Base-by-base conservation (phyloP, 2,329 filamentous ascomycete genomes). In the Talaromyces atroroseus region DNA sequence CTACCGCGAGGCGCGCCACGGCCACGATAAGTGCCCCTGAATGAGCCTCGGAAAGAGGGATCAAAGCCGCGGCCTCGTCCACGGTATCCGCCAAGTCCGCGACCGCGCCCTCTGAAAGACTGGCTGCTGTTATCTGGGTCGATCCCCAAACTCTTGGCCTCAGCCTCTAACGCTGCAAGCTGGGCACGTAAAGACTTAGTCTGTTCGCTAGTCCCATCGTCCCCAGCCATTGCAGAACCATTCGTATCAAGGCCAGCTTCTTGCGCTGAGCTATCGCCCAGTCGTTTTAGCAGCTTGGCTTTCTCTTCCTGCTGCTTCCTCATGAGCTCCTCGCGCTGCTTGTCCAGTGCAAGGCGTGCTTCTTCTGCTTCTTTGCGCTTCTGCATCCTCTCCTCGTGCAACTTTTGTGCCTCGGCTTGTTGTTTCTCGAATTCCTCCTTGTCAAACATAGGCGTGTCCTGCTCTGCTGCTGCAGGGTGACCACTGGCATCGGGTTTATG, bases 261-360 rank as follows among this genome's bases (percentile, higher is more conserved):
- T 52, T 61, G 61, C 10, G 12, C 53, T 58, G 32, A 46, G 59
- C 70, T 65, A 59, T 68, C 68, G 7, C 74, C 74, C 3, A 85
- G 69, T 57, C 76, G 74, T 48, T 76, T 74, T 48, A 78, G 66
- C 3, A 84, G 68, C 40, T 75, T 74, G 21, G 71, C 74, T 53
- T 78, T 78, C 64, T 85, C 80, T 50, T 79, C 77, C n/a, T 81
- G 77, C 50, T 82, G 80, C 40, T 76, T 79, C 61, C 78, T 77
- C 38, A 83, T 65, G 7, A 78, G 69, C 52, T 77, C 74, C 14
- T 76, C 74, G 49, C 71, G 74, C 64, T 82, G 78, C 56, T 74
- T 74, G 54, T 83, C 78, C n/a, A 85, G 70, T 16, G 80, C 78
- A 47, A 76, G 71, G 23, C 75, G 76, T 45, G 77, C 76, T 55